Evolutionary conservation across 805 yeast genomes (phyloP), one percentile per base, ranked within the genome.

Genomic region (Pichia manshurica): DNA sequence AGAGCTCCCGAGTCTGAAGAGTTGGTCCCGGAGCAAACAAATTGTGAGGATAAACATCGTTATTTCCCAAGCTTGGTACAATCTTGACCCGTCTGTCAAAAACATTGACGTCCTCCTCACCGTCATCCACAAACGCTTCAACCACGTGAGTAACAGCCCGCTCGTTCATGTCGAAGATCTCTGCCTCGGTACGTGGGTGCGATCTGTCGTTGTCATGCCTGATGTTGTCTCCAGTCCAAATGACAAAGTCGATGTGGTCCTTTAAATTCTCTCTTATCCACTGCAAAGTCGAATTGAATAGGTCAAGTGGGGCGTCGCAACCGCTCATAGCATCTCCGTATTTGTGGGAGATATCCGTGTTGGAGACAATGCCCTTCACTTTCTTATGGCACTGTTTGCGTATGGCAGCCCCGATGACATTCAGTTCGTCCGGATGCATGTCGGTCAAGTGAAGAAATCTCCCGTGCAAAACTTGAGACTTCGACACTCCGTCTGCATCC

Each of bases 151-250:
- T 67, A 4, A 87, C 73, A 9, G 85, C 77, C 23, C 69, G 54
- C 52, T 74, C 72, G 60, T 87, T 87, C 78, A 82, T 73, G 12
- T 81, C 82, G 52, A 86, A 78, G 40, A 87, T 87, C 48, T 81
- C 78, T 49, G 60, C 58, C 58, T 87, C 95, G 1, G 86, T 78
- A 68, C 96, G 75, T 2, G 96, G 96, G 57, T 68, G 66, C 19
- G 62, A 61, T 60, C 95, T 70, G 65, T 87, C 96, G 57, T 82
- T 84, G 62, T 87, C 95, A 62, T 87, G 96, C 47, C 95, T 73
- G 40, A 85, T 78, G 57, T 87, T 87, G 65, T 87, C 96, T 29
- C 96, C 96, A 0, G 96, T 87, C 96, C 96, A 87, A 13, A 87
- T 75, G 12, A 87, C 82, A 64, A 87, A 87, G 62, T 87, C 96